Percentiles rank a stretch among this genome's conserved stretches.
Conservation (phyloP, 192 early-diverging fungal genomes). For the Piromyces sp. region DNA sequence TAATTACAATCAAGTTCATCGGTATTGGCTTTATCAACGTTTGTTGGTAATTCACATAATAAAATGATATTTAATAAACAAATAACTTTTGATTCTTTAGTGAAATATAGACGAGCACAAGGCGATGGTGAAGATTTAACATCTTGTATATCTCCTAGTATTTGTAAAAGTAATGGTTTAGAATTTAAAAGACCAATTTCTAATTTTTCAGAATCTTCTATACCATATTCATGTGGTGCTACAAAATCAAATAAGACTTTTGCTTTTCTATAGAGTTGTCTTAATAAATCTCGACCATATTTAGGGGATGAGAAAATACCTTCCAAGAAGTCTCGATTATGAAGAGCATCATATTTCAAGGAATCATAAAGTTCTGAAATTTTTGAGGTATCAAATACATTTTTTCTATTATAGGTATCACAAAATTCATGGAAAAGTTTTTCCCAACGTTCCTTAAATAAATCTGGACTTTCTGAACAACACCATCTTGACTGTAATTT, state of each 20-base stretch:
- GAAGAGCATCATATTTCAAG: constrained; percentile 89
- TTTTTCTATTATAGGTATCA: constrained; percentile 26
- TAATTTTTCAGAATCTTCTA: constrained; percentile 59
- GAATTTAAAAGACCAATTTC: constrained; percentile 70
- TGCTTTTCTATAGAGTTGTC: constrained; percentile 59
- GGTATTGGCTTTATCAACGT: constrained; percentile 26
- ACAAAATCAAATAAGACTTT: constrained; percentile 87
- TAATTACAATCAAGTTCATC: constrained; percentile 80
- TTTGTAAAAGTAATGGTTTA: constrained; percentile 55
- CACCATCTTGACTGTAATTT: constrained; percentile 69
- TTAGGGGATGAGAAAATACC: constrained; percentile 16
- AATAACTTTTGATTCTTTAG: constrained; percentile 88
- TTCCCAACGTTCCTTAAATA: constrained; percentile 89
- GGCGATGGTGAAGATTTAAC: constrained; percentile 28
- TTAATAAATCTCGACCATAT: constrained; percentile 23
- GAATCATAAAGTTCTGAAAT: constrained; percentile 89
- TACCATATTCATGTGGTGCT: constrained; percentile 83
- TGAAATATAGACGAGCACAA: constrained; percentile 75
- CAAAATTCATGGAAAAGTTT: constrained; percentile 86
- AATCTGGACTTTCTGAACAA: constrained; percentile 62
- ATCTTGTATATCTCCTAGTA: constrained; percentile 55
- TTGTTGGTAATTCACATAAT: constrained; percentile 62
- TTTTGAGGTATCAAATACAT: constrained; percentile 60
- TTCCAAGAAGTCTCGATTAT: constrained; percentile 75
- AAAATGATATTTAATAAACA: constrained; percentile 81